Evolutionary conservation across 176 grass and related monocot species (phyloP).

Genomic region (Oryza glaberrima): DNA sequence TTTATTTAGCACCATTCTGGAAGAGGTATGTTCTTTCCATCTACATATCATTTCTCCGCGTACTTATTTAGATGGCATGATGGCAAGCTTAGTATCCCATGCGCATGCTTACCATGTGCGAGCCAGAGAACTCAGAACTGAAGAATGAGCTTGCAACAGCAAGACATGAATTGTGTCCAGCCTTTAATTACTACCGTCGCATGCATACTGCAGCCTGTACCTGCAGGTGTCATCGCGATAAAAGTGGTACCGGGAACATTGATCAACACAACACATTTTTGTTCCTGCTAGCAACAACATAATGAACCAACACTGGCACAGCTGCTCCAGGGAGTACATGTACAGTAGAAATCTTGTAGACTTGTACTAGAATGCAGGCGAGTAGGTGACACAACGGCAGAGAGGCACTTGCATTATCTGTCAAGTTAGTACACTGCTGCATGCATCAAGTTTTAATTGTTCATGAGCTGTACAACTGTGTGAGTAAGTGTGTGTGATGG

Average conservation of each 20-base stretch:
- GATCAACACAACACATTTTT: neutral
- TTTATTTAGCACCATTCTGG: neutral
- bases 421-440: neutral
- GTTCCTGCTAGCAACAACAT: neutral
- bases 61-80: neutral
- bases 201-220: neutral
- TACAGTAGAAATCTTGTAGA: neutral
- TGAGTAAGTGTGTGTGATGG: neutral
- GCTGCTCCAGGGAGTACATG: neutral
- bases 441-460: neutral
- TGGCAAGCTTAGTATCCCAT: neutral
- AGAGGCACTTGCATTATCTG: neutral
- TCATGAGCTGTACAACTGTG: neutral
- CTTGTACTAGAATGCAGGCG: neutral
- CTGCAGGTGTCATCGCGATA: neutral
- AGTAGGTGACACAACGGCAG: neutral
- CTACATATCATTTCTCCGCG: neutral
- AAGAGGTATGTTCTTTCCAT: neutral
- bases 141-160: too few species aligned
- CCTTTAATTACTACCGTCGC: neutral
- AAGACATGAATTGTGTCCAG: neutral
- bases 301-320: neutral
- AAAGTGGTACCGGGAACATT: neutral
- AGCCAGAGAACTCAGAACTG: neutral
- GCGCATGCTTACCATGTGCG: neutral